Base-by-base conservation (phyloP, 164 flowering plant genomes). In the Tetracentron sinense region DNA sequence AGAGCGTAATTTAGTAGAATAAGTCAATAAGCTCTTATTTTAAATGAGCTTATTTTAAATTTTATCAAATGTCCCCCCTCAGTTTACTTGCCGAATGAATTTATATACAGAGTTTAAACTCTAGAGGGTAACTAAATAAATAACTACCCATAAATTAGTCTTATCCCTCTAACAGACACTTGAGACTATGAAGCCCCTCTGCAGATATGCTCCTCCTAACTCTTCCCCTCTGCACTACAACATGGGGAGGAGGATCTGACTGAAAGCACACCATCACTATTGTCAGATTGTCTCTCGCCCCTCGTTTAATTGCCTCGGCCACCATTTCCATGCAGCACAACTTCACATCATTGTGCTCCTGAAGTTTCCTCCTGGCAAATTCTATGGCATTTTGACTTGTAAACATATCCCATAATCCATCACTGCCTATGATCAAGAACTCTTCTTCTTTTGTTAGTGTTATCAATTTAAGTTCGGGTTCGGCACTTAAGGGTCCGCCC, bases 331-430 rank as follows among this genome's bases (percentile, higher is more conserved):
- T 83, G 83, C 96, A 86, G 72, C 99, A 94, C 30, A 68, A 42
- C 65, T 78, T 78, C 50, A 76, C 84, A 71, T 89, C 85, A 35
- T 94, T 91, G 81, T 89, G 96, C 51, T 79, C 86, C 71, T 83
- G 96, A 3, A 91, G 90, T 56, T 80, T 70, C 72, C 88, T 77
- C 62, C 97, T 75, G 4, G 85, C 81, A 65, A 88, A 91, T 67
- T 86, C 92, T 3, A 94, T 75, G 0, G 96, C 94, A 58, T 89
- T 88, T 72, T 88, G 86, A 81, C 78, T 92, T 22, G 77, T 76
- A 66, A 92, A 92, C 2, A 87, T 85, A n/a, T 95, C 99, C 97
- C 99, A 95, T 25, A 92, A 61, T 12, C 99, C 99, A 66, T 95
- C 97, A 56, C 97, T 82, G 15, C 85, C 92, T 2, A 94, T 88